These are phyloP conservation scores for Fusarium drepaniforme DNA, from an alignment of 2,329 filamentous ascomycete species.

Conservation along the genomic window DNA sequence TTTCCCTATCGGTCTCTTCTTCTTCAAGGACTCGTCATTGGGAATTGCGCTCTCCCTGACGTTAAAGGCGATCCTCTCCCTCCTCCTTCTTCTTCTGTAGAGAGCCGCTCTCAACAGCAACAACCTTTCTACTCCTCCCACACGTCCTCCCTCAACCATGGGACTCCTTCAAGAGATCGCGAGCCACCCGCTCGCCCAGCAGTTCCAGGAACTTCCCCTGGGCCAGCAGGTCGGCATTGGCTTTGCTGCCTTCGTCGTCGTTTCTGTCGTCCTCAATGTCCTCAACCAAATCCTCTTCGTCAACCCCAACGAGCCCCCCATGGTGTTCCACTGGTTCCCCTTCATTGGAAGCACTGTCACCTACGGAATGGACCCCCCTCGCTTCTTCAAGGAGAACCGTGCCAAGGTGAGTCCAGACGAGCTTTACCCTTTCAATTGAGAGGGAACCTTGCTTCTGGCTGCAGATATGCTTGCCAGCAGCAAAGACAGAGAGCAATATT, in stretches of 20 bases:
- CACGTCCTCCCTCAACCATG: constrained; percentile 55
- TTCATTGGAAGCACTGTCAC: constrained; percentile 90
- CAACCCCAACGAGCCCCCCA: constrained; percentile 83
- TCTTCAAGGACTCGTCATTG: constrained; percentile 31
- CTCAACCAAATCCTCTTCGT: constrained; percentile 82
- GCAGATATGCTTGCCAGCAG: background rate
- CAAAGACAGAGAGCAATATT: background rate
- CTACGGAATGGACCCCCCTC: constrained; percentile 94
- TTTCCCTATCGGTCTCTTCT: constrained; percentile 31
- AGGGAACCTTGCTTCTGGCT: background rate
- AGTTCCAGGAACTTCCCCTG: constrained; percentile 61
- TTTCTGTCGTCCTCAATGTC: constrained; percentile 82
- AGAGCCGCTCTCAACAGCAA: constrained; percentile 11
- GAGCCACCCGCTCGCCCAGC: constrained; percentile 62
- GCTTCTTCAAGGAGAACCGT: constrained; percentile 83
- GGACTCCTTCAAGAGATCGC: constrained; percentile 66
- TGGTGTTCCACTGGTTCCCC: constrained; percentile 86
- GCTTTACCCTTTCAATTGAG: background rate
- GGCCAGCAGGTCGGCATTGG: constrained; percentile 61
- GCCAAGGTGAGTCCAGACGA: constrained; percentile 71
- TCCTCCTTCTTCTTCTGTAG: background rate
- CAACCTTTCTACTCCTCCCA: constrained; percentile 1
- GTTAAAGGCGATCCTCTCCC: constrained; percentile 13
- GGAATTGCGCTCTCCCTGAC: constrained; percentile 24
- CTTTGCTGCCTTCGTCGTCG: constrained; percentile 57